A percentile compares a stretch with the other conserved stretches of the same genome.
These are phyloP conservation scores for Nitzschia sp. DNA, from an alignment of 108 stramenopile genomes.

Conservation along the genomic window DNA sequence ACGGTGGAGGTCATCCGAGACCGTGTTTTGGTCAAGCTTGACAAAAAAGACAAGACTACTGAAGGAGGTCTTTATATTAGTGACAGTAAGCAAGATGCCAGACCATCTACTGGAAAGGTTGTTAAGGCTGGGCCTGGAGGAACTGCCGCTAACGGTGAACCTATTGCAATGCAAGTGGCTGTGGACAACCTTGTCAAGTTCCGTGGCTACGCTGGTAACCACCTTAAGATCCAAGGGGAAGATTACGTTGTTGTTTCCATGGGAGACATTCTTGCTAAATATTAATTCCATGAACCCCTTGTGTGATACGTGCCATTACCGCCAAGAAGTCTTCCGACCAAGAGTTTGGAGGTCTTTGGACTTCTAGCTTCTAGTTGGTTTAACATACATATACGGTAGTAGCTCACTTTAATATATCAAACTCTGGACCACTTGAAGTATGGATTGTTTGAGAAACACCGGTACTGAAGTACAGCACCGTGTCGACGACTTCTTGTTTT, in stretches of 20 bases:
- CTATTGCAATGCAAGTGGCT: constrained; percentile 79
- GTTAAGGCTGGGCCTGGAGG: constrained; percentile 87
- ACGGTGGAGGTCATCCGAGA: constrained; percentile 68
- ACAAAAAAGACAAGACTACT: constrained; percentile 57
- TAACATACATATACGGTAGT: too few relatives aligned
- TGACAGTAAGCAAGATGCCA: constrained; percentile 41
- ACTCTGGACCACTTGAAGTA: too few relatives aligned
- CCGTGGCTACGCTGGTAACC: constrained; percentile 83
- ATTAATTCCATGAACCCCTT: constrained; percentile 39
- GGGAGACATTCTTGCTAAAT: constrained; percentile 84
- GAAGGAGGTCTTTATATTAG: constrained; percentile 73
- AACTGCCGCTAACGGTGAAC: constrained; percentile 75
- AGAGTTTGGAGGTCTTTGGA: too few relatives aligned
- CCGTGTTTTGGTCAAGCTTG: constrained; percentile 74
- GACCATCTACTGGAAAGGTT: constrained; percentile 75
- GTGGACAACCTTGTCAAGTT: constrained; percentile 83
- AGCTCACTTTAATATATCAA: too few relatives aligned
- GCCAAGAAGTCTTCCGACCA: too few relatives aligned
- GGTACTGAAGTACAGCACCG: too few relatives aligned
- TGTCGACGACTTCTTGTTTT: too few relatives aligned
- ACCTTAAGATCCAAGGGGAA: constrained; percentile 76
- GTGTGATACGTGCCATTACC: too few relatives aligned
- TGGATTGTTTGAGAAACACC: too few relatives aligned
- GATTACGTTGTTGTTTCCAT: constrained; percentile 85
- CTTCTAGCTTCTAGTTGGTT: too few relatives aligned